phyloP scores from a whole-genome alignment of 1,139 yeast species.

The Sugiyamaella sp. region DNA sequence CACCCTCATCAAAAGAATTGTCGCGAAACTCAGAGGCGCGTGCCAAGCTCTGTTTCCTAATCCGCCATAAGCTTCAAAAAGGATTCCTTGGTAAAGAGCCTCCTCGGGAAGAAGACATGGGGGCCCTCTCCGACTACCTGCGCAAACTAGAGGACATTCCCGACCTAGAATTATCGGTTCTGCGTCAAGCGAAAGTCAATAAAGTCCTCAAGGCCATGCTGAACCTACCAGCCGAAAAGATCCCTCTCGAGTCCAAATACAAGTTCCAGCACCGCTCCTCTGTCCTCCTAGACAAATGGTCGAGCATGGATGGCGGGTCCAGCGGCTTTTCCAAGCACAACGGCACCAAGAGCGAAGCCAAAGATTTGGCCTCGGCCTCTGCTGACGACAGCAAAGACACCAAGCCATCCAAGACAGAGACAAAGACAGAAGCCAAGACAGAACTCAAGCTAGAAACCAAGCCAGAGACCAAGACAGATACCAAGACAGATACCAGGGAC shows the following conservation, averaged over 20 bases:
- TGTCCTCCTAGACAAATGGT: slow-evolving; percentile 39
- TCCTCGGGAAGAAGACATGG: slow-evolving; percentile 34
- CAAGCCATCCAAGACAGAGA: not conserved
- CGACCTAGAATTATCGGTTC: slow-evolving; percentile 42
- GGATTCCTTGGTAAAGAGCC: slow-evolving; percentile 37
- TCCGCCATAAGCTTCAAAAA: slow-evolving; percentile 42
- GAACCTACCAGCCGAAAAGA: slow-evolving; percentile 26
- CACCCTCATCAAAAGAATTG: slow-evolving; percentile 30
- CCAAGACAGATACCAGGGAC: not conserved
- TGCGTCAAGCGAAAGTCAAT: slow-evolving; percentile 43
- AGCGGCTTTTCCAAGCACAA: not conserved
- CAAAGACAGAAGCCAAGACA: not conserved
- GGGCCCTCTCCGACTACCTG: slow-evolving; percentile 33
- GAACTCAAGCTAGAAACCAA: not conserved
- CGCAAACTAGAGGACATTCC: slow-evolving; percentile 38
- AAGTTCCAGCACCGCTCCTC: slow-evolving; percentile 35
- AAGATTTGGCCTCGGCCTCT: not conserved
- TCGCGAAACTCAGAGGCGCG: slow-evolving; percentile 33
- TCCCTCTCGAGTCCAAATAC: slow-evolving; percentile 37
- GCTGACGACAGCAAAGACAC: too few relatives aligned
- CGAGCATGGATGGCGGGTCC: slow-evolving; percentile 10
- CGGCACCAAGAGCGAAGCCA: not conserved
- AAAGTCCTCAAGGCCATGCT: slow-evolving; percentile 41
- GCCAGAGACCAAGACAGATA: not conserved
- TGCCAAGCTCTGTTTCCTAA: slow-evolving; percentile 31